Evolutionary conservation across 1,139 yeast genomes (phyloP).

Genomic region (Meyerozyma smithsonii): DNA sequence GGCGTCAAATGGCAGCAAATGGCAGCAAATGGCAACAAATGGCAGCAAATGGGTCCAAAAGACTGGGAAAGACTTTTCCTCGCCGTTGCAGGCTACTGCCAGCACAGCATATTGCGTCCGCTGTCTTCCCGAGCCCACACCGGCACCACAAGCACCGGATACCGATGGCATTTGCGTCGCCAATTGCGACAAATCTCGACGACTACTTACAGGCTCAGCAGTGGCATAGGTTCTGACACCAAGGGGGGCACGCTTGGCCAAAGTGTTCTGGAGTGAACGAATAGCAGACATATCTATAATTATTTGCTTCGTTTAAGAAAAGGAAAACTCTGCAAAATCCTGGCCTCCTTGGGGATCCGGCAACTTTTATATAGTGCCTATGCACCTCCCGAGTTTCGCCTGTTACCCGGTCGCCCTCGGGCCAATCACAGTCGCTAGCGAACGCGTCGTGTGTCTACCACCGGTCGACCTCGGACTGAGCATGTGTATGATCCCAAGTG

Average conservation of each 20-base stretch:
- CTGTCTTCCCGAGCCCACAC: too few species aligned
- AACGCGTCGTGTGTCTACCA: slow-evolving; percentile 1
- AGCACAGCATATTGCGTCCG: too few species aligned
- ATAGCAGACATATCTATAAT: slow-evolving; percentile 29
- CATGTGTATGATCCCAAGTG: not conserved
- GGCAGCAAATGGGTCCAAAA: too few species aligned
- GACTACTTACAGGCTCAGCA: slow-evolving; percentile 47
- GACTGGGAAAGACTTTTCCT: too few species aligned
- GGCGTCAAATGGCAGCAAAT: too few species aligned
- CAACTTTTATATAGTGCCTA: slow-evolving; percentile 10
- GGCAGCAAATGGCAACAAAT: too few species aligned
- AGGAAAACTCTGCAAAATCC: slow-evolving; percentile 6
- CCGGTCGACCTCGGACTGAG: slow-evolving; percentile 3
- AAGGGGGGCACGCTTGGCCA: slow-evolving; percentile 34
- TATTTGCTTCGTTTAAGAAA: slow-evolving; percentile 3
- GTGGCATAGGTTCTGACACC: slow-evolving; percentile 46
- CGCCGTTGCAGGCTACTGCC: too few species aligned
- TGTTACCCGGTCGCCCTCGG: not conserved
- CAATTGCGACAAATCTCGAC: too few species aligned
- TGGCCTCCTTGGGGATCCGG: slow-evolving; percentile 8
- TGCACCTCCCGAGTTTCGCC: slow-evolving; percentile 1
- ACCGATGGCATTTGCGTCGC: too few species aligned
- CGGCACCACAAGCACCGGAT: too few species aligned
- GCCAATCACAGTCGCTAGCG: not conserved
- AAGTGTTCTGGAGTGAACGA: slow-evolving; percentile 31